phyloP scores from a whole-genome alignment of 1,284 basidiomycete genomes.

The Crucibulum cyathiforme region DNA sequence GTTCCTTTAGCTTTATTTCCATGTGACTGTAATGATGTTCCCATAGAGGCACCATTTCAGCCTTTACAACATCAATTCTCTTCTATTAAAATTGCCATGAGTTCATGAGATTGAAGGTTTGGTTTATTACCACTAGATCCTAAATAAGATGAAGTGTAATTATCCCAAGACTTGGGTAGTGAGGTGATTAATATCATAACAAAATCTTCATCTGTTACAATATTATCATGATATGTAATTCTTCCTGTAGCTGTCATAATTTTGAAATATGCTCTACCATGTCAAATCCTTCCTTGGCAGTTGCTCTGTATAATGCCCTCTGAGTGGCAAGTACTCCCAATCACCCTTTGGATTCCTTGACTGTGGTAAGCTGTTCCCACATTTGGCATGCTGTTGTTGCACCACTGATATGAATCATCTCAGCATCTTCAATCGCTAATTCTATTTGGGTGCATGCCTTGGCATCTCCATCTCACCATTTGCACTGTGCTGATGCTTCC shows the following conservation, averaged over 20 bases:
- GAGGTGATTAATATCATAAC: constrained; percentile 39
- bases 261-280: constrained; percentile 27
- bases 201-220: constrained; percentile 38
- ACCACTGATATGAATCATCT: constrained; percentile 33
- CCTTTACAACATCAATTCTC: background rate
- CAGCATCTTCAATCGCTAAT: constrained; percentile 27
- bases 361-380: constrained; percentile 29
- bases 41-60: background rate
- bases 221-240: constrained; percentile 21
- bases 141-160: constrained; percentile 5
- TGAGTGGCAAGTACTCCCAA: constrained; percentile 25
- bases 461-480: constrained; percentile 26
- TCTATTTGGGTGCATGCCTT: constrained; percentile 29
- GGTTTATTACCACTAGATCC: background rate
- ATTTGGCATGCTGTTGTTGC: constrained; percentile 26
- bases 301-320: constrained; percentile 18
- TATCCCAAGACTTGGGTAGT: constrained; percentile 9
- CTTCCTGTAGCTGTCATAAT: constrained; percentile 24
- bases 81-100: background rate
- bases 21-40: background rate
- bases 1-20: background rate
- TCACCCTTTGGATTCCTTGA: constrained; percentile 31
- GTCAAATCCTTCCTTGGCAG: constrained; percentile 23
- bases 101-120: background rate
- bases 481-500: constrained; percentile 5